Conservation (phyloP, 345 rosid genomes). For the Eucalyptus coolabah region DNA sequence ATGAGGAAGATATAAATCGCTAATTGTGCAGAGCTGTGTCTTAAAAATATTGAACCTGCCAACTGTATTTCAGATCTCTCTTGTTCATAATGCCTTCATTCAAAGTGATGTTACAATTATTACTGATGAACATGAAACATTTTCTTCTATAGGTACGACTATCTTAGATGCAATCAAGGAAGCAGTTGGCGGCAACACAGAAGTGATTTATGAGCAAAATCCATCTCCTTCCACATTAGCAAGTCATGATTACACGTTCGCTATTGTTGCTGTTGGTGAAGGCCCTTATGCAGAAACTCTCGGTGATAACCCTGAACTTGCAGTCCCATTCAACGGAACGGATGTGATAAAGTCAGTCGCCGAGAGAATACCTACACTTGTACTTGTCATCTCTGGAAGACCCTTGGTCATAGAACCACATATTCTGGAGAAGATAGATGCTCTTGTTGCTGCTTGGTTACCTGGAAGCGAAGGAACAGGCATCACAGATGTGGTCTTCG, state of each 20-base stretch:
- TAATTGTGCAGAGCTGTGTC: neutral
- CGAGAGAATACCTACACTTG: conserved; percentile 50
- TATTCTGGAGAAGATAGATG: conserved; percentile 46
- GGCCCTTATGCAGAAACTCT: conserved; percentile 56
- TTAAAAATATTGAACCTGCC: neutral
- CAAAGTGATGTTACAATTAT: neutral
- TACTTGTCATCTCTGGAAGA: conserved; percentile 59
- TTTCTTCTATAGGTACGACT: conserved; percentile 46
- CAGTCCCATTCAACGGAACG: conserved; percentile 51
- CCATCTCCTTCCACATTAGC: conserved; percentile 52
- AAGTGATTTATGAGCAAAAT: conserved; percentile 44
- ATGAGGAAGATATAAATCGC: neutral
- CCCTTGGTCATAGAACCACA: conserved; percentile 56
- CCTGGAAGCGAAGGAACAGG: conserved; percentile 83
- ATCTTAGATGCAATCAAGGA: conserved; percentile 63
- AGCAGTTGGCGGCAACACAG: conserved; percentile 47
- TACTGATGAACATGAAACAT: neutral
- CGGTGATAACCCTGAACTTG: conserved; percentile 50
- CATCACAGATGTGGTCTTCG: conserved; percentile 54
- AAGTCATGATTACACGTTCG: conserved; percentile 30
- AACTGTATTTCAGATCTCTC: neutral
- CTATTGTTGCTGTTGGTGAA: conserved; percentile 80
- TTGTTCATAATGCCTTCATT: neutral
- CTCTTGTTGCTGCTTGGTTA: conserved; percentile 82
- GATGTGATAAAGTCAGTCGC: conserved; percentile 36